phyloP scores from a whole-genome alignment of 768 basidiomycete species.

The Kwoniella shandongensis region DNA sequence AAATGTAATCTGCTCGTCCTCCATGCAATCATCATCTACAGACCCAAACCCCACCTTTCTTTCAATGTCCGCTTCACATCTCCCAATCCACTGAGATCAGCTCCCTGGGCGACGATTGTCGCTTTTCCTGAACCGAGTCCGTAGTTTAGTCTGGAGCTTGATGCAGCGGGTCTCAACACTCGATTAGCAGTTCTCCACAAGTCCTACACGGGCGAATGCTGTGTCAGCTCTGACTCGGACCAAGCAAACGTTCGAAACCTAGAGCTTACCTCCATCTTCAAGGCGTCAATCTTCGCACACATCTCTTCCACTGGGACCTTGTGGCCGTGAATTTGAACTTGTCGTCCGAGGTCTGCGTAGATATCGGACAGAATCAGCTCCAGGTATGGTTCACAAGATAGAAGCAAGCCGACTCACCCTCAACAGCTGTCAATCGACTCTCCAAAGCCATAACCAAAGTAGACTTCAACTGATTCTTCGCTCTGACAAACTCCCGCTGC shows the following conservation, averaged over 20 bases:
- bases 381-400: neutral
- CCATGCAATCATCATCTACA: conserved; percentile 1
- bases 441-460: conserved; percentile 93
- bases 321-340: conserved; percentile 82
- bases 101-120: conserved; percentile 79
- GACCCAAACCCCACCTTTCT: conserved; percentile 47
- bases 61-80: conserved; percentile 53
- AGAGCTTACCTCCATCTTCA: conserved; percentile 59
- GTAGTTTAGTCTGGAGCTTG: conserved; percentile 36
- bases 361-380: conserved; percentile 59
- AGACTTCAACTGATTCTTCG: conserved; percentile 93
- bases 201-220: conserved; percentile 53
- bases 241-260: too few relatives aligned
- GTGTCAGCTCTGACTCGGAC: conserved; percentile 3
- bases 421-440: conserved; percentile 60
- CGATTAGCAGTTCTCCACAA: conserved; percentile 73
- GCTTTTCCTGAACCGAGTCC: conserved; percentile 60
- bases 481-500: conserved; percentile 70
- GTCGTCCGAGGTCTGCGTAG: conserved; percentile 72
- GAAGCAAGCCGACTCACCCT: conserved; percentile 51
- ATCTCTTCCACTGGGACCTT: conserved; percentile 87
- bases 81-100: conserved; percentile 65
- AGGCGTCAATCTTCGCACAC: conserved; percentile 77
- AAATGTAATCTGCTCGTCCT: too few relatives aligned
- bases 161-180: conserved; percentile 59